A percentile compares a stretch with the other conserved stretches of the same genome.
Conservation (phyloP, 73 alveolate species). For the Durusdinium trenchii region DNA sequence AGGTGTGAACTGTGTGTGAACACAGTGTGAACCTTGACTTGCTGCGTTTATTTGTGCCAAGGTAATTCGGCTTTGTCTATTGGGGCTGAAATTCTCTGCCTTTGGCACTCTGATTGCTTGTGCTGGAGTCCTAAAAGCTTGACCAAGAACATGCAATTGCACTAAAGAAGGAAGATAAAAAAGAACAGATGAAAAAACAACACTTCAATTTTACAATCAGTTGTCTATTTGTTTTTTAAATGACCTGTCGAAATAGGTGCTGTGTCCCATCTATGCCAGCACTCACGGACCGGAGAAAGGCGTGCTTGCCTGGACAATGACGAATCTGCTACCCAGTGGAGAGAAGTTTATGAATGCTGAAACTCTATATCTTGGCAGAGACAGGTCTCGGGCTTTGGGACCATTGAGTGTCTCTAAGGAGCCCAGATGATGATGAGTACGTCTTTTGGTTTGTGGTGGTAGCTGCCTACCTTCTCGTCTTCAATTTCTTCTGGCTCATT, state of each 20-base stretch:
- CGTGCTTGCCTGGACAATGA: slow-evolving; percentile 11
- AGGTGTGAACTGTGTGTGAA: background rate
- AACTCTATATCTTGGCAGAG: background rate
- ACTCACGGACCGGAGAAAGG: slow-evolving; percentile 9
- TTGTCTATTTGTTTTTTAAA: too few relatives aligned
- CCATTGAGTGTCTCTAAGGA: background rate
- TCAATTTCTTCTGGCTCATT: slow-evolving; percentile 61
- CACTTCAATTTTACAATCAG: too few relatives aligned
- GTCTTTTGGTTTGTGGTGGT: slow-evolving; percentile 57
- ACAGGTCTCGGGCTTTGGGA: background rate
- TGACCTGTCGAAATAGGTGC: background rate
- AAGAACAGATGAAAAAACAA: too few relatives aligned
- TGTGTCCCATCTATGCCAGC: slow-evolving; percentile 42
- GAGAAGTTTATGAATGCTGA: background rate
- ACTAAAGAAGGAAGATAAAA: background rate
- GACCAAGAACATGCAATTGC: background rate
- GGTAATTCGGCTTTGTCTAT: slow-evolving; percentile 80
- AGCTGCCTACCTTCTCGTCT: slow-evolving; percentile 69
- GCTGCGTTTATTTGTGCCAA: background rate
- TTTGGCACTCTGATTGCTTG: slow-evolving; percentile 63
- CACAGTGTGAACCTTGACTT: background rate
- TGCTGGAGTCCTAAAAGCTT: background rate
- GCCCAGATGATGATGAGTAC: slow-evolving; percentile 1
- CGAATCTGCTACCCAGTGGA: slow-evolving; percentile 33
- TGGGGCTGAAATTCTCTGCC: slow-evolving; percentile 71